These are phyloP conservation scores for Pichia nanzhaoensis DNA, from an alignment of 805 yeast species.

Conservation along the genomic window DNA sequence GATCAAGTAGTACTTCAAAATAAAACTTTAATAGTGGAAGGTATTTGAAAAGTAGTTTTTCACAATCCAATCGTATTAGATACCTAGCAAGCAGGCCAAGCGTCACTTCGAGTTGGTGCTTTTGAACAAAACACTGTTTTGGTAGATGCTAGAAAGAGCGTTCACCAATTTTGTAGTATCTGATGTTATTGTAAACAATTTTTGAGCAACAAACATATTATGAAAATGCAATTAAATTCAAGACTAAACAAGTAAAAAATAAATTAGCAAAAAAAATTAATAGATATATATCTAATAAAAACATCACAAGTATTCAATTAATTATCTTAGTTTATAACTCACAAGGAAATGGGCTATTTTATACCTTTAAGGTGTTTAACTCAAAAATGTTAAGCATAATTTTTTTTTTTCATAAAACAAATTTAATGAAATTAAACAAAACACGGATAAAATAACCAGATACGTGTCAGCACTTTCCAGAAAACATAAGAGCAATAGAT, in stretches of 20 bases:
- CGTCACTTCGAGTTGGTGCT: constrained; percentile 20
- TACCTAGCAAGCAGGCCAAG: not conserved
- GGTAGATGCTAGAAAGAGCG: constrained; percentile 44
- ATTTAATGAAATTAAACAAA: constrained; percentile 22
- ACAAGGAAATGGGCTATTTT: constrained; percentile 50
- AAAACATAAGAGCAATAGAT: constrained; percentile 34
- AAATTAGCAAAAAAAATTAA: constrained; percentile 40
- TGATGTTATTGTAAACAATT: constrained; percentile 5
- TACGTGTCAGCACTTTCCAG: constrained; percentile 36
- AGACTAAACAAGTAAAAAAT: constrained; percentile 52
- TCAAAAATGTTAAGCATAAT: constrained; percentile 35
- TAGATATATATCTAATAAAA: constrained; percentile 20
- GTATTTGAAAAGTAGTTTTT: constrained; percentile 34
- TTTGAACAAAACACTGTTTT: constrained; percentile 22
- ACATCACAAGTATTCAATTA: constrained; percentile 35
- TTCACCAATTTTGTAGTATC: constrained; percentile 39
- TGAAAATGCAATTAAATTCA: constrained; percentile 60
- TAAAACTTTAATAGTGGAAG: constrained; percentile 46
- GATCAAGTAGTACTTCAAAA: constrained; percentile 56
- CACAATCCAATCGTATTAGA: constrained; percentile 40
- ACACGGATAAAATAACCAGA: constrained; percentile 31
- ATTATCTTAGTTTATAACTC: constrained; percentile 19
- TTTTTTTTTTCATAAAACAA: constrained; percentile 29
- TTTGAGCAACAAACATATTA: constrained; percentile 48
- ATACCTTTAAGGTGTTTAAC: constrained; percentile 38